Evolutionary conservation across 2,329 filamentous ascomycete genomes (phyloP).

Genomic region (Colletotrichum spaethianum): DNA sequence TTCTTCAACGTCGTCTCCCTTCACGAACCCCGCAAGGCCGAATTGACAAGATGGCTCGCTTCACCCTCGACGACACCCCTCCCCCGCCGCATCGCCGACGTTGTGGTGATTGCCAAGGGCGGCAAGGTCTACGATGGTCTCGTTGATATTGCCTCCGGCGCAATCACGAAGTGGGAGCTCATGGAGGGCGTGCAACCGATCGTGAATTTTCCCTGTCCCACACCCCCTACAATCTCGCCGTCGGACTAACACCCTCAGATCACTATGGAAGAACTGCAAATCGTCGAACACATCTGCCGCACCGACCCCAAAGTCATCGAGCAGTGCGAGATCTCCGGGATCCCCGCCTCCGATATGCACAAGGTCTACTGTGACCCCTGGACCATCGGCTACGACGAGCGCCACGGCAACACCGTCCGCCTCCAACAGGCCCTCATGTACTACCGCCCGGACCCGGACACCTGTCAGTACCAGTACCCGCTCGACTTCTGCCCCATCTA

Average conservation of each 20-base stretch:
- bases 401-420: slow-evolving; percentile 83
- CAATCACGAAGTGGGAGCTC: slow-evolving; percentile 81
- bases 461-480: slow-evolving; percentile 91
- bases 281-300: slow-evolving; percentile 82
- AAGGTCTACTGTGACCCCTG: slow-evolving; percentile 97
- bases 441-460: slow-evolving; percentile 87
- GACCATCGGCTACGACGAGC: slow-evolving; percentile 95
- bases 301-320: slow-evolving; percentile 90
- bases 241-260: slow-evolving; percentile 65
- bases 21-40: slow-evolving; percentile 86
- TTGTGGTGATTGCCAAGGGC: slow-evolving; percentile 84
- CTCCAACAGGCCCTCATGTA: slow-evolving; percentile 97
- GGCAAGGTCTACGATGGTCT: slow-evolving; percentile 88
- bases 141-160: slow-evolving; percentile 78
- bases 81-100: slow-evolving; percentile 82
- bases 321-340: slow-evolving; percentile 87
- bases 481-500: slow-evolving; percentile 96
- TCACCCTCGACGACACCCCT: slow-evolving; percentile 71
- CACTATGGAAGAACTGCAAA: slow-evolving; percentile 89
- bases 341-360: slow-evolving; percentile 87
- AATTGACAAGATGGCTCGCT: slow-evolving; percentile 85
- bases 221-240: neutral
- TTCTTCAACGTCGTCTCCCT: slow-evolving; percentile 91
- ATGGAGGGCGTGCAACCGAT: slow-evolving; percentile 86
- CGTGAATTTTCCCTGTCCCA: slow-evolving; percentile 57